Conservation (phyloP, 768 basidiomycete species). For the Chiua virens region DNA sequence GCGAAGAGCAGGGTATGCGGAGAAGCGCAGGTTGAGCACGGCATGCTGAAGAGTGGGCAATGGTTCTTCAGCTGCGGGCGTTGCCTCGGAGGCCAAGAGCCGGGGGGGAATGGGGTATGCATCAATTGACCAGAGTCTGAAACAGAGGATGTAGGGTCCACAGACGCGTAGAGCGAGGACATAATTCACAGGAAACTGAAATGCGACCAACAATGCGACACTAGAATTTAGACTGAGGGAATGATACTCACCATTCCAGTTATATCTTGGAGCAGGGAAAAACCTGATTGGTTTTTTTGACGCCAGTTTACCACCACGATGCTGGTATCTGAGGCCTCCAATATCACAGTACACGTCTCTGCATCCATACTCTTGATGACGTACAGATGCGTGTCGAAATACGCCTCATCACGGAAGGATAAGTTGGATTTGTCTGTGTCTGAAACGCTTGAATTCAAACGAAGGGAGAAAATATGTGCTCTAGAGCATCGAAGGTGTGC, state of each 20-base stretch:
- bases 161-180: constrained; percentile 44
- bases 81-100: constrained; percentile 6
- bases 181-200: constrained; percentile 28
- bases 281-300: constrained; percentile 12
- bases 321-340: constrained; percentile 23
- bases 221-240: not conserved
- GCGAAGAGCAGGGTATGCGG: constrained; percentile 20
- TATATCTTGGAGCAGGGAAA: constrained; percentile 22
- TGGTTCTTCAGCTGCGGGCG: not conserved
- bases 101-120: constrained; percentile 27
- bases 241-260: constrained; percentile 32
- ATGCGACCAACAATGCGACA: not conserved
- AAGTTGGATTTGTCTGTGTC: not conserved
- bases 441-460: not conserved
- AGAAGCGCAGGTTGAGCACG: constrained; percentile 30
- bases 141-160: constrained; percentile 48
- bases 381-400: constrained; percentile 2
- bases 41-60: constrained; percentile 17
- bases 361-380: constrained; percentile 34
- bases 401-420: constrained; percentile 1
- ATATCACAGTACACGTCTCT: constrained; percentile 27
- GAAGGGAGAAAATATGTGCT: constrained; percentile 10
- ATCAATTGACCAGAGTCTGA: constrained; percentile 50
- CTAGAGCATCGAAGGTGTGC: not conserved
- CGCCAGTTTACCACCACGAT: constrained; percentile 42